Evolutionary conservation across 306 rosid species (phyloP), one percentile per base, ranked within the genome.

Genomic region (Coriaria nepalensis): DNA sequence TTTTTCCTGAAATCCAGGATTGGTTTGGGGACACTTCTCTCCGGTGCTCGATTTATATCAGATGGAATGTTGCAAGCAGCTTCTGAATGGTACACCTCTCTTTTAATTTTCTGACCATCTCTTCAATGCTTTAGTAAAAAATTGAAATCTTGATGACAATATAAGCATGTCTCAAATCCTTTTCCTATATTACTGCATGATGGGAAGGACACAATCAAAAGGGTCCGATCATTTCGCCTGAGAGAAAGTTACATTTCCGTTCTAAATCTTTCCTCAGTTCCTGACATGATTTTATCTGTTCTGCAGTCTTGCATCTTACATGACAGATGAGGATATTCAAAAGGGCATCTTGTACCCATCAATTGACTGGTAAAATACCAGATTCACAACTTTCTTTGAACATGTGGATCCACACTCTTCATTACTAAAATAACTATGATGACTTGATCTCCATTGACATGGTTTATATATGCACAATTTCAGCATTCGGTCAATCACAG

Each of bases 51-150:
- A 35, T 72, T 82, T 57, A 82, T 92, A 65, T 68, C 94, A 5
- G 87, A 92, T 70, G 86, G 94, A 71, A 92, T 92, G 98, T 71
- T 92, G 69, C 95, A 82, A 70, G 96, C 98, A 49, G 98, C 96
- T 57, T 35, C 98, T 60, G 96, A 92, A 79, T 73, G 98, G 98
- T 92, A 85, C 48, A 35, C 5, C 46, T 59, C 10, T 5, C 37
- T 20, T 20, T 20, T 20, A 3, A 20, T 20, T 20, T 20, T 20
- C 29, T 20, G 29, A 20, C 29, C 3, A 20, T 20, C 29, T 20
- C 29, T 20, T 20, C 29, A 20, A 20, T 20, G 29, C 29, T 20
- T 20, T 20, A 20, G 29, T 20, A 20, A 20, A 3, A 20, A 20
- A 1, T 20, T 20, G 29, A 20, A 20, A 20, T 20, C 29, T 20